Percentiles rank a stretch among this genome's conserved stretches.
These are phyloP conservation scores for Aspergillus aculeatinus DNA, from an alignment of 2,329 filamentous ascomycete species.

Conservation along the genomic window DNA sequence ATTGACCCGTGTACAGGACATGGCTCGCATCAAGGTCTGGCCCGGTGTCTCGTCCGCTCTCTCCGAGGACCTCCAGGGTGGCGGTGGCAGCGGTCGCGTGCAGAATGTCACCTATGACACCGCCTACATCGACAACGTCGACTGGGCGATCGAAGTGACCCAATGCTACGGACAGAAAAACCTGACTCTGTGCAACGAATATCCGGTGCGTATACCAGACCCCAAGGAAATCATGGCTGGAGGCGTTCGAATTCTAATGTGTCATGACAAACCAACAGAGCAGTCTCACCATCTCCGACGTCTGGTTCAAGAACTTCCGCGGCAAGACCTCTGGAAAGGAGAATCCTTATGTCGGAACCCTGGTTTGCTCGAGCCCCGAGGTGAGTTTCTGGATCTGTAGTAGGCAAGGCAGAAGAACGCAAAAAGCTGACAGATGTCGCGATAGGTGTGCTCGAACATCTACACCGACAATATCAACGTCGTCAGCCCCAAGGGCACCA, in stretches of 20 bases:
- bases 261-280: conserved; percentile 20
- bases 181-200: conserved; percentile 59
- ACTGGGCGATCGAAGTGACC: conserved; percentile 64
- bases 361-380: conserved; percentile 50
- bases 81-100: conserved; percentile 63
- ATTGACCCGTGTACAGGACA: conserved; percentile 46
- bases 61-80: conserved; percentile 62
- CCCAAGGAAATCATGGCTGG: no score
- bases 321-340: conserved; percentile 53
- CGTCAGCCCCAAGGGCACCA: conserved; percentile 47
- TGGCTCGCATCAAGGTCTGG: conserved; percentile 74
- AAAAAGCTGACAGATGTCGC: not conserved
- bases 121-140: conserved; percentile 61
- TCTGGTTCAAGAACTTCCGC: conserved; percentile 57
- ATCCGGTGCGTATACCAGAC: conserved; percentile 44
- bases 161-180: conserved; percentile 66
- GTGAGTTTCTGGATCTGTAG: conserved; percentile 39
- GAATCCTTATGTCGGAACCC: conserved; percentile 47
- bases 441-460: conserved; percentile 48
- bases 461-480: conserved; percentile 48
- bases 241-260: not conserved
- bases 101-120: conserved; percentile 66
- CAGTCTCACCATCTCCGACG: conserved; percentile 55
- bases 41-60: conserved; percentile 57
- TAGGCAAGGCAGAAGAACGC: not conserved